A percentile compares a stretch with the other conserved stretches of the same genome.
Conservation (phyloP, 2,329 filamentous ascomycete species). For the Alternaria triticina region DNA sequence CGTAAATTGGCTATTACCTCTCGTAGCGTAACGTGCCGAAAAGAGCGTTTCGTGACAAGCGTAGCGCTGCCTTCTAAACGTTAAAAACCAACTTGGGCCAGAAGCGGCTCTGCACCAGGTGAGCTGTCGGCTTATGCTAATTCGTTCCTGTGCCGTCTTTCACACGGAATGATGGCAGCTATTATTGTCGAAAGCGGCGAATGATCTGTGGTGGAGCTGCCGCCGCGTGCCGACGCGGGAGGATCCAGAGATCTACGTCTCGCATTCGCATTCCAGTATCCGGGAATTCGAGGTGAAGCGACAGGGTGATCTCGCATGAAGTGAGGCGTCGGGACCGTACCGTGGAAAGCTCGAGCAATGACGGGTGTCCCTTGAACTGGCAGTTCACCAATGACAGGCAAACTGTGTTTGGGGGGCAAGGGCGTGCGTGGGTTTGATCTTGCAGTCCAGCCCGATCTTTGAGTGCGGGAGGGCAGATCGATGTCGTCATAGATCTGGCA, state of each 20-base stretch:
- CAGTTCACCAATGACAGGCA: background rate
- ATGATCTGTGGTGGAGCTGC: constrained; percentile 4
- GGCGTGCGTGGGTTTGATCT: background rate
- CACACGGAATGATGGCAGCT: background rate
- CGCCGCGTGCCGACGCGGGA: constrained; percentile 9
- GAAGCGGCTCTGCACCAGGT: background rate
- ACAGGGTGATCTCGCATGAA: background rate
- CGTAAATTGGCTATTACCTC: background rate
- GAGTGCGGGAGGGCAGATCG: background rate
- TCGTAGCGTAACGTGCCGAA: constrained; percentile 6
- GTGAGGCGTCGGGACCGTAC: background rate
- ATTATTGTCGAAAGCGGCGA: background rate
- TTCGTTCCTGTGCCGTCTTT: background rate
- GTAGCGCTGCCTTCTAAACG: background rate
- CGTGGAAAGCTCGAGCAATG: background rate
- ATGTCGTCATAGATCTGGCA: constrained; percentile 9
- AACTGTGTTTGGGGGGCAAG: background rate
- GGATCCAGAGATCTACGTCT: constrained; percentile 8
- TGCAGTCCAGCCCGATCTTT: background rate
- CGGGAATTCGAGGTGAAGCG: background rate
- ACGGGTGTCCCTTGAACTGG: background rate
- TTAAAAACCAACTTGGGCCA: background rate
- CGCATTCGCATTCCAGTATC: constrained; percentile 2
- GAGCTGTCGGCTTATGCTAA: background rate
- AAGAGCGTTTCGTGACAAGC: constrained; percentile 8